Conservation (phyloP, 1,139 yeast species). For the Suhomyces guaymorum region DNA sequence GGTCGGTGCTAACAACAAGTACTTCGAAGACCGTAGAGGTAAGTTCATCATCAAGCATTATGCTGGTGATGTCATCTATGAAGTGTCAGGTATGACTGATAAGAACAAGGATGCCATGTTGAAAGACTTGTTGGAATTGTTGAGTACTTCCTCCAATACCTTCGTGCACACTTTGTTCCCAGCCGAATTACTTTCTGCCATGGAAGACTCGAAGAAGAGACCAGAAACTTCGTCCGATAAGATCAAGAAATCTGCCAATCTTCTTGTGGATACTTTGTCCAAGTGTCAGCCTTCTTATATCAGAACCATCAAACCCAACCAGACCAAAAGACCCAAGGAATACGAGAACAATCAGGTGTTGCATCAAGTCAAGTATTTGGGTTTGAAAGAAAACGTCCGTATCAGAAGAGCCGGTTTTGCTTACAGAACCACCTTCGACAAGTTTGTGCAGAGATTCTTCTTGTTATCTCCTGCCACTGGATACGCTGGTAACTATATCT, state of each 20-base stretch:
- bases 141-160: slow-evolving; percentile 67
- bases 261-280: slow-evolving; percentile 84
- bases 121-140: slow-evolving; percentile 79
- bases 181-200: slow-evolving; percentile 53
- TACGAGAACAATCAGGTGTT: slow-evolving; percentile 87
- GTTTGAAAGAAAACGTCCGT: slow-evolving; percentile 94
- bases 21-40: slow-evolving; percentile 85
- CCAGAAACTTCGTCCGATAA: slow-evolving; percentile 98
- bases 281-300: slow-evolving; percentile 93
- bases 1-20: slow-evolving; percentile 75
- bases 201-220: slow-evolving; percentile 73
- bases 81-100: slow-evolving; percentile 89
- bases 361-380: slow-evolving; percentile 94
- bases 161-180: slow-evolving; percentile 77
- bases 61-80: slow-evolving; percentile 98
- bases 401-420: slow-evolving; percentile 99
- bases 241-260: slow-evolving; percentile 89
- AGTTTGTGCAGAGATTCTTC: slow-evolving; percentile 95
- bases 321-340: slow-evolving; percentile 86
- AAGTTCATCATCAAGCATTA: slow-evolving; percentile 93
- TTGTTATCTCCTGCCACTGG: slow-evolving; percentile 86
- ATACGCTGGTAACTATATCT: slow-evolving; percentile 96
- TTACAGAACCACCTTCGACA: slow-evolving; percentile 93
- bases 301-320: slow-evolving; percentile 97
- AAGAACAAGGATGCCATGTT: slow-evolving; percentile 94